Conservation (phyloP, 2,329 filamentous ascomycete species). For the Arthrobotrys musiformis region DNA sequence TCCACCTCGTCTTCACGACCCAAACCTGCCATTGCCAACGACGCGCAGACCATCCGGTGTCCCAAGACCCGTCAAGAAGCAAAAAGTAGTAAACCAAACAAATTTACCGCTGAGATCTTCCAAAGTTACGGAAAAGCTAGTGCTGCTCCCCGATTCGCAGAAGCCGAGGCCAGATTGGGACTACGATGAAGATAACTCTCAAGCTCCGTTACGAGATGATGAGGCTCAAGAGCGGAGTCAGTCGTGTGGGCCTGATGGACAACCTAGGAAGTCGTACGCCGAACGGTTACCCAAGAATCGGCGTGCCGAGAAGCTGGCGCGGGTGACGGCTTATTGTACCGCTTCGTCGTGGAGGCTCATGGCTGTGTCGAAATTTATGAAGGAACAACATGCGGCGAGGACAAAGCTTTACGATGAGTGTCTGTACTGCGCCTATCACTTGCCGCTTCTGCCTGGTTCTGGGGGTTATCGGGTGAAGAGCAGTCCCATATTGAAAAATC, state of each 20-base stretch:
- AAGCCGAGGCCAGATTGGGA: constrained; percentile 65
- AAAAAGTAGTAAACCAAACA: constrained; percentile 67
- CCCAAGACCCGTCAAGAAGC: constrained; percentile 63
- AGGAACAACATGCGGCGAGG: constrained; percentile 85
- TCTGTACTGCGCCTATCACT: constrained; percentile 92
- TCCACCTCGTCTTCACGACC: constrained; percentile 66
- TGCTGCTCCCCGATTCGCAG: constrained; percentile 84
- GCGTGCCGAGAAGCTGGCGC: constrained; percentile 84
- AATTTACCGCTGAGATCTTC: constrained; percentile 83
- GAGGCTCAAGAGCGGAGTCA: constrained; percentile 71
- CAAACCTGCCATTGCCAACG: constrained; percentile 66
- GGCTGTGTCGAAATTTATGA: constrained; percentile 86
- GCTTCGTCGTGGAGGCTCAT: constrained; percentile 92
- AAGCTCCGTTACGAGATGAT: constrained; percentile 67
- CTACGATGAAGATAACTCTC: constrained; percentile 69
- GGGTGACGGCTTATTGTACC: constrained; percentile 95
- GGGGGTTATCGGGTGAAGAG: constrained; percentile 90
- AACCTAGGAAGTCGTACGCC: constrained; percentile 83
- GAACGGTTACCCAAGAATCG: constrained; percentile 90
- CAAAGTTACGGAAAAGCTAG: constrained; percentile 96
- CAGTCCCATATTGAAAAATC: constrained; percentile 89
- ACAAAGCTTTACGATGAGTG: constrained; percentile 99
- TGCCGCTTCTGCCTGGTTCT: constrained; percentile 83
- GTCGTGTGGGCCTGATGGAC: constrained; percentile 65
- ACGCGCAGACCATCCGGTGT: constrained; percentile 62